Evolutionary conservation across 192 early-diverging fungal genomes (phyloP).

Genomic region (Dissophora globulifera): DNA sequence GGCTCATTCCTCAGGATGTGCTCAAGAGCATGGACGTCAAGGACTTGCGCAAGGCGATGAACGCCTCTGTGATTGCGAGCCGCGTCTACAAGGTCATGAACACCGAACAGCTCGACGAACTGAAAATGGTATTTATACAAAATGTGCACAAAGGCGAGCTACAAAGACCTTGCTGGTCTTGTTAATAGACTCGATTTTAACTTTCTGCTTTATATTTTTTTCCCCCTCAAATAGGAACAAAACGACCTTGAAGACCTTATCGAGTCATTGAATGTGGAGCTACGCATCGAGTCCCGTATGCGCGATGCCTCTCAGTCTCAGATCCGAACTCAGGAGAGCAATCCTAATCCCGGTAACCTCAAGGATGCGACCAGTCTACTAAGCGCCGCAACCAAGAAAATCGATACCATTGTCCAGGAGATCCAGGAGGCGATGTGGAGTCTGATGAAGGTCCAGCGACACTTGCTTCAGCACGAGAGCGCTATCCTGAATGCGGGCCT

Average conservation of each 20-base stretch:
- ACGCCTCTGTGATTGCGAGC: constrained; percentile 15
- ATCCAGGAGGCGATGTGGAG: constrained; percentile 38
- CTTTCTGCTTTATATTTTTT: too few species aligned
- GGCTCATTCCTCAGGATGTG: constrained; percentile 43
- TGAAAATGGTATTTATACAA: constrained; percentile 50
- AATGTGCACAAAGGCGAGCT: too few species aligned
- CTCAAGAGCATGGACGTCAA: constrained; percentile 28
- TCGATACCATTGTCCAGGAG: constrained; percentile 30
- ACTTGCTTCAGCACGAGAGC: constrained; percentile 31
- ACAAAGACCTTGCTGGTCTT: too few species aligned
- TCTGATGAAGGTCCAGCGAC: constrained; percentile 15
- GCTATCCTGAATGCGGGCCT: constrained; percentile 43
- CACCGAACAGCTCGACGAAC: constrained; percentile 22
- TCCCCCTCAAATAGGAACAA: constrained; percentile 25
- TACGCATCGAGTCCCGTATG: constrained; percentile 38
- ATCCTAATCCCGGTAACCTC: constrained; percentile 14
- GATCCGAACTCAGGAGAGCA: constrained; percentile 30
- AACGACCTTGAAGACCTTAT: constrained; percentile 27
- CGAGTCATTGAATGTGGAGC: constrained; percentile 31
- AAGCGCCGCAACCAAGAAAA: constrained; percentile 16
- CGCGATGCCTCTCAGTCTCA: constrained; percentile 41
- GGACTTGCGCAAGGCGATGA: constrained; percentile 11
- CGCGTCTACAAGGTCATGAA: constrained; percentile 44
- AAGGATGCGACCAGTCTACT: constrained; percentile 21
- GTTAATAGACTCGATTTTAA: too few species aligned